These are phyloP conservation scores for Umbilicaria muhlenbergii DNA, from an alignment of 495 filamentous ascomycete genomes.

Conservation along the genomic window DNA sequence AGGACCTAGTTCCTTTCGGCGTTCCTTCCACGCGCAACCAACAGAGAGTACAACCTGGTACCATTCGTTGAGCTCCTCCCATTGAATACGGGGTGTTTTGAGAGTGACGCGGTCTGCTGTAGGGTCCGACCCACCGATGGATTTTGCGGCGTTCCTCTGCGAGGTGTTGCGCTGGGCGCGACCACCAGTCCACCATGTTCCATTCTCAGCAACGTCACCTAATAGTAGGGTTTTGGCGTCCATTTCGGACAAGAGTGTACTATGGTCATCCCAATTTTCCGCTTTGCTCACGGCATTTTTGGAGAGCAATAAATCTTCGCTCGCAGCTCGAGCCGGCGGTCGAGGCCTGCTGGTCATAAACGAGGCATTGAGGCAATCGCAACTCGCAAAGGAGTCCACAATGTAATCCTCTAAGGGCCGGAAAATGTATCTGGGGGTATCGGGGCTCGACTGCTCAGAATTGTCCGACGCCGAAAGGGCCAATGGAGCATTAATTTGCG, in stretches of 20 bases:
- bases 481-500: slow-evolving; percentile 11
- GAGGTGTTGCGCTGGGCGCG: slow-evolving; percentile 1
- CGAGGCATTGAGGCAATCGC: slow-evolving; percentile 56
- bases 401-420: slow-evolving; percentile 64
- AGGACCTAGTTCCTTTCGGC: background rate
- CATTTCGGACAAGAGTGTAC: slow-evolving; percentile 32
- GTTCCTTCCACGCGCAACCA: slow-evolving; percentile 39
- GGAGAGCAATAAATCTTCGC: slow-evolving; percentile 23
- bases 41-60: slow-evolving; percentile 55
- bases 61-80: slow-evolving; percentile 57
- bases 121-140: slow-evolving; percentile 10
- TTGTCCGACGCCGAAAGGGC: slow-evolving; percentile 10
- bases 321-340: slow-evolving; percentile 19
- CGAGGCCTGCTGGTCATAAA: slow-evolving; percentile 37
- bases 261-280: slow-evolving; percentile 13
- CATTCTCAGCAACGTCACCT: slow-evolving; percentile 73
- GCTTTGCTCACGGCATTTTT: slow-evolving; percentile 16
- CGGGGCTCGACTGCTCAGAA: slow-evolving; percentile 8
- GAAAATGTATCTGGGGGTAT: slow-evolving; percentile 34
- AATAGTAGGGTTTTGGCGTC: slow-evolving; percentile 67
- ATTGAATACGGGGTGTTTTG: slow-evolving; percentile 60
- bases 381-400: slow-evolving; percentile 46
- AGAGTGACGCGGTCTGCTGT: slow-evolving; percentile 31
- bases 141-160: slow-evolving; percentile 7
- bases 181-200: slow-evolving; percentile 62